Percentiles rank a stretch among this genome's conserved stretches.
phyloP scores from a whole-genome alignment of 2,329 filamentous ascomycete species.

The Scleromitrula shiraiana region DNA sequence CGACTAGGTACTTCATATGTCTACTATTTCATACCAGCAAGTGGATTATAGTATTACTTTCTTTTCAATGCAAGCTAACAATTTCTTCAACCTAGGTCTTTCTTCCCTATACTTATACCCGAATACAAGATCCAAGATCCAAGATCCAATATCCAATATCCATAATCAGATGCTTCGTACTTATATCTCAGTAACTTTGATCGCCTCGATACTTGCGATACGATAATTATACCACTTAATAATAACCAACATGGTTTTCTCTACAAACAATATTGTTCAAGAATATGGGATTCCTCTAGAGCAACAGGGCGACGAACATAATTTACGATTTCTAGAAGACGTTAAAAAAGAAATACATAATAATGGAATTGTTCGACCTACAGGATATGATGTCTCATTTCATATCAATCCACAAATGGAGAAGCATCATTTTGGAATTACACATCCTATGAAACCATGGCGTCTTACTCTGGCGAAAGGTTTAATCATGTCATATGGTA shows the following conservation, averaged over 20 bases:
- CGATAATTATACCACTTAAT: not conserved
- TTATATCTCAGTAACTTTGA: too few relatives aligned
- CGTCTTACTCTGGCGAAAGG: constrained; percentile 91
- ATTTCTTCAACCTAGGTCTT: too few relatives aligned
- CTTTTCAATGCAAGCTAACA: too few relatives aligned
- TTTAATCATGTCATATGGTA: constrained; percentile 87
- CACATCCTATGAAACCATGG: constrained; percentile 99
- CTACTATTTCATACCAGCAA: too few relatives aligned
- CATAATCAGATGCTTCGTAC: not conserved
- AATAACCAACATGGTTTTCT: constrained; percentile 22
- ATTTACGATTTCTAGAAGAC: constrained; percentile 20
- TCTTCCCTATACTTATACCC: not conserved
- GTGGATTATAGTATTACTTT: too few relatives aligned
- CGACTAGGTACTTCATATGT: too few relatives aligned
- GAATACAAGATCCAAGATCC: too few relatives aligned
- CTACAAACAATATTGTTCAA: constrained; percentile 25
- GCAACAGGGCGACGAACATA: constrained; percentile 24
- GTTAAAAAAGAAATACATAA: constrained; percentile 32
- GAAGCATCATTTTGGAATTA: constrained; percentile 92
- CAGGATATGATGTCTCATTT: constrained; percentile 87
- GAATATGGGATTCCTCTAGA: constrained; percentile 26
- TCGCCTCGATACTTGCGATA: too few relatives aligned
- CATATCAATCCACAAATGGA: constrained; percentile 94
- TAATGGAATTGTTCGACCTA: constrained; percentile 68
- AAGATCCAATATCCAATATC: too few relatives aligned